Evolutionary conservation across 108 stramenopile species (phyloP).

Genomic region (Cylindrotheca closterium): DNA sequence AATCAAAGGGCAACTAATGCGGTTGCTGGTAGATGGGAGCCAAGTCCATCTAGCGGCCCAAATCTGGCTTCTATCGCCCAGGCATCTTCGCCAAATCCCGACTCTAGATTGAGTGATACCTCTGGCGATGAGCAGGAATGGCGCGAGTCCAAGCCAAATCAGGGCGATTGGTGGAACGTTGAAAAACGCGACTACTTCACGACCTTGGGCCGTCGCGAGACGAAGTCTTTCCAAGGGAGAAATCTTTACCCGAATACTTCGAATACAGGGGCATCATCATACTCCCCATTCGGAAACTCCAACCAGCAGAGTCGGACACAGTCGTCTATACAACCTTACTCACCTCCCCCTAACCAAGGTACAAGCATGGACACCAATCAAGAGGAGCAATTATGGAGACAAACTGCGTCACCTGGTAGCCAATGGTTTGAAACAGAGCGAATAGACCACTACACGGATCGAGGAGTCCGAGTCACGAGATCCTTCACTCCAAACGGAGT

Average conservation of each 20-base stretch:
- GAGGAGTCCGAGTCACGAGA: neutral
- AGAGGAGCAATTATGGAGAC: neutral
- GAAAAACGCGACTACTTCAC: neutral
- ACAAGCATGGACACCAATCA: neutral
- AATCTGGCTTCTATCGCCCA: neutral
- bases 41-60: no score
- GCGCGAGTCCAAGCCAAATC: neutral
- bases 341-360: neutral
- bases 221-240: neutral
- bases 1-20: no score
- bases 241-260: neutral
- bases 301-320: neutral
- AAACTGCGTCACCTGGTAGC: neutral
- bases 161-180: neutral
- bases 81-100: neutral
- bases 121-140: neutral
- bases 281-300: neutral
- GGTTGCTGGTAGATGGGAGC: no score
- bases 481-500: neutral
- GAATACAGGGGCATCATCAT: neutral
- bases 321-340: neutral
- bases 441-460: neutral
- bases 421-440: neutral
- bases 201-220: neutral
- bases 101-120: neutral